These are phyloP conservation scores for Globisporangium nagaii DNA, from an alignment of 352 stramenopile genomes.

Conservation along the genomic window DNA sequence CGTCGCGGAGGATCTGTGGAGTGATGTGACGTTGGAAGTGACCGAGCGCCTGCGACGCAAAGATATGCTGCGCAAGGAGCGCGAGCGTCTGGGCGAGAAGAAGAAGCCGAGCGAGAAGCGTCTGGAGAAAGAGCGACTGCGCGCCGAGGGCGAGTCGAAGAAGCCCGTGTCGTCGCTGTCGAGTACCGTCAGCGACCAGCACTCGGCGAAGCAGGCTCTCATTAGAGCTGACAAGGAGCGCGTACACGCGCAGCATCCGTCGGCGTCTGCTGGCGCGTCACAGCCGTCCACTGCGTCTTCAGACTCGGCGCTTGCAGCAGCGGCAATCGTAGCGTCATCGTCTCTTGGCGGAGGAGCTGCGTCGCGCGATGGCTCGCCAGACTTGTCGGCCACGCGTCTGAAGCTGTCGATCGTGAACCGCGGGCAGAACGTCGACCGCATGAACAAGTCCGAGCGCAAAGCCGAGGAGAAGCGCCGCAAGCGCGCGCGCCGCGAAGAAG, in stretches of 20 bases:
- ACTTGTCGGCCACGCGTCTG: conserved; percentile 44
- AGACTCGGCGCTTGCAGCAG: background rate
- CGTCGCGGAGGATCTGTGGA: conserved; percentile 73
- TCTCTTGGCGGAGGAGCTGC: background rate
- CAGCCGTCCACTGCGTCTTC: background rate
- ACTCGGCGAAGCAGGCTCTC: background rate
- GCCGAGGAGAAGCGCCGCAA: conserved; percentile 82
- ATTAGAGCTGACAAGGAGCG: conserved; percentile 5
- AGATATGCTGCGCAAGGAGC: conserved; percentile 68
- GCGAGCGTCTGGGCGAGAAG: conserved; percentile 51
- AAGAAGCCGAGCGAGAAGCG: conserved; percentile 35
- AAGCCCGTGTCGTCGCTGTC: conserved; percentile 10
- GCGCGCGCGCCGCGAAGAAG: conserved; percentile 60
- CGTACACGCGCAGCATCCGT: background rate
- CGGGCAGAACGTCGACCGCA: conserved; percentile 48
- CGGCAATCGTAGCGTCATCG: background rate
- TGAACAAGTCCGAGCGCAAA: conserved; percentile 85
- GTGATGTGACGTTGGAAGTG: conserved; percentile 76
- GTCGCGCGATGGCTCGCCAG: conserved; percentile 11
- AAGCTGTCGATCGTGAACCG: conserved; percentile 67
- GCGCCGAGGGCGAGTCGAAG: conserved; percentile 23
- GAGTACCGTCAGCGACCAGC: background rate
- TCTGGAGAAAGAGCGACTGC: conserved; percentile 17
- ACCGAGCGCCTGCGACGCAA: conserved; percentile 63
- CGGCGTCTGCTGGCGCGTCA: background rate